Base-by-base conservation (phyloP, 805 yeast species). In the Schwanniomyces sp. region DNA sequence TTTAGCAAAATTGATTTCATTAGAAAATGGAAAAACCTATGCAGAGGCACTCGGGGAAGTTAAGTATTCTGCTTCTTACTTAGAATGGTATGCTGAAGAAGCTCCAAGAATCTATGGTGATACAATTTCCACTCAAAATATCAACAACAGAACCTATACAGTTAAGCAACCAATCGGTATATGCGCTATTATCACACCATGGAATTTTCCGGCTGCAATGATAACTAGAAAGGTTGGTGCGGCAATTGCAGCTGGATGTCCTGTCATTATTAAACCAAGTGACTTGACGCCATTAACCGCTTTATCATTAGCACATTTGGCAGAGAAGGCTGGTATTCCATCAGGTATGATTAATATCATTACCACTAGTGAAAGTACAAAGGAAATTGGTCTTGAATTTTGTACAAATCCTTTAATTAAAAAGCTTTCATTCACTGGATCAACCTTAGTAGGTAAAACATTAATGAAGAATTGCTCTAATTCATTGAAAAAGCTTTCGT, bases 21-120 rank as follows among this genome's bases (percentile, higher is more conserved):
- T 74, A 49, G 86, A 82, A 59, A 71, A 80, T 41, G 88, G 88
- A 53, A 83, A 82, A 61, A 69, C 73, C 45, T 63, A 65, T 24
- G 63, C 74, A 30, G 80, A 81, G 62, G 80, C 87, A 21, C 67
- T 74, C 32, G 77, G 67, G 48, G 95, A 88, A 58, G 76, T 88
- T 38, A 74, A 72, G 16, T 84, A 80, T 48, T 70, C 82, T 34
- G 76, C 80, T 32, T 78, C 72, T 52, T 79, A 79, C 32, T 73
- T 84, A 68, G 78, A 79, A 56, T 85, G 84, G 61, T 79, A 80
- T 58, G 89, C 89, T 38, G 92, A 92, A 24, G 81, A 83, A 78
- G 86, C 90, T 44, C 32, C 32, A 88, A 86, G 65, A 81, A 84
- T 67, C 72, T 82, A 46, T 71, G 70, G 48, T 95, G 95, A 16